Evolutionary conservation across 139 green algal genomes (phyloP).

Genomic region (Auxenochlorella pyrenoidosa): DNA sequence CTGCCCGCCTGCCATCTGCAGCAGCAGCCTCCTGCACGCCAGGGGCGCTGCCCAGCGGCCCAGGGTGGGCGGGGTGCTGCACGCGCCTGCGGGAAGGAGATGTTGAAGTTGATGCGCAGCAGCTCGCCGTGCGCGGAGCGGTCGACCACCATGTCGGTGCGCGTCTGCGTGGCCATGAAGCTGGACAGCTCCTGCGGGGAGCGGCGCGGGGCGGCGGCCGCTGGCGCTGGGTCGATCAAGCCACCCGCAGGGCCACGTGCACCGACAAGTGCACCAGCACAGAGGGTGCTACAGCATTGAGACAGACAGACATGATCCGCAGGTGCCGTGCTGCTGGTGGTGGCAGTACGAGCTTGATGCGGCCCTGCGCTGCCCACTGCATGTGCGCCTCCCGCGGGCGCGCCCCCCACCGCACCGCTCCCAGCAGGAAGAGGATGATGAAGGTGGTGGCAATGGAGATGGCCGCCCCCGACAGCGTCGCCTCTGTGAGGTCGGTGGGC

Average conservation of each 20-base stretch:
- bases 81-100: conserved; percentile 67
- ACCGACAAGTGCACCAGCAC: too few relatives aligned
- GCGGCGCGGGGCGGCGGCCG: too few relatives aligned
- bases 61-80: background rate
- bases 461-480: conserved; percentile 88
- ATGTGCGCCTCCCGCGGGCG: background rate
- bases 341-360: too few relatives aligned
- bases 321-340: too few relatives aligned
- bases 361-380: background rate
- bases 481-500: conserved; percentile 93
- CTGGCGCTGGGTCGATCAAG: too few relatives aligned
- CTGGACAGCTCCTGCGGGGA: conserved; percentile 82
- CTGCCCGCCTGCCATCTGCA: background rate
- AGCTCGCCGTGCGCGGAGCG: conserved; percentile 89
- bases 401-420: conserved; percentile 67
- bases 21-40: too few relatives aligned
- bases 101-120: conserved; percentile 97
- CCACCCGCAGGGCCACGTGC: too few relatives aligned
- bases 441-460: conserved; percentile 88
- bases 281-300: too few relatives aligned
- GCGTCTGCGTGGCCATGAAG: conserved; percentile 78
- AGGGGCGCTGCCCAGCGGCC: too few relatives aligned
- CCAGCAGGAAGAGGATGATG: conserved; percentile 86
- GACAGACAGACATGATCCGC: too few relatives aligned
- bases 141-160: conserved; percentile 89